A percentile compares a stretch with the other conserved stretches of the same genome.
These are phyloP conservation scores for Pleurotus djamor DNA, from an alignment of 768 basidiomycete genomes.

Conservation along the genomic window DNA sequence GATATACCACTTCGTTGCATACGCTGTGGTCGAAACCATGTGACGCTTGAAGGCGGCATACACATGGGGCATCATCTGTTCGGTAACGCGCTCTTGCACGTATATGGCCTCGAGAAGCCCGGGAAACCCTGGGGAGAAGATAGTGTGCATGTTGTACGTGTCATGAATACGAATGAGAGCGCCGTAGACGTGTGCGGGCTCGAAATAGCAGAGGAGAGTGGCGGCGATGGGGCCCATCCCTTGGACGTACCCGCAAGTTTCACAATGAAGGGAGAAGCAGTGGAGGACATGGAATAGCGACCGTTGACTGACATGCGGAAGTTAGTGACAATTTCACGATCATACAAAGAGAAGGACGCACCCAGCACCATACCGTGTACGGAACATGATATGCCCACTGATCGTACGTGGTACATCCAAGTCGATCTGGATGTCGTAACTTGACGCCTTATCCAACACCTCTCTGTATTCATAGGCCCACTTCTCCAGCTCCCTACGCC, in stretches of 20 bases:
- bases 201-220: constrained; percentile 90
- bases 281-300: constrained; percentile 95
- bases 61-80: constrained; percentile 87
- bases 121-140: constrained; percentile 94
- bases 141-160: constrained; percentile 79
- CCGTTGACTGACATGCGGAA: constrained; percentile 63
- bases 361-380: constrained; percentile 95
- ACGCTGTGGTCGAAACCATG: constrained; percentile 90
- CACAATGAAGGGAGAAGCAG: constrained; percentile 83
- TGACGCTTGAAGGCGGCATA: constrained; percentile 84
- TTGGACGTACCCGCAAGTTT: constrained; percentile 92
- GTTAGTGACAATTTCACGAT: neutral
- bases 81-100: constrained; percentile 87
- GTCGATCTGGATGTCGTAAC: constrained; percentile 96
- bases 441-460: constrained; percentile 75
- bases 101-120: constrained; percentile 96
- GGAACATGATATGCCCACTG: constrained; percentile 90
- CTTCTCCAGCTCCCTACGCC: constrained; percentile 38
- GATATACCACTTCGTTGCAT: constrained; percentile 99
- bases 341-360: constrained; percentile 35
- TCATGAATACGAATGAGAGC: constrained; percentile 88
- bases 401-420: constrained; percentile 97
- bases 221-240: constrained; percentile 99
- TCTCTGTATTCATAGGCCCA: constrained; percentile 55
- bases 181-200: constrained; percentile 85